phyloP scores from a whole-genome alignment of 805 yeast genomes.

The Dipodascus albidus region DNA sequence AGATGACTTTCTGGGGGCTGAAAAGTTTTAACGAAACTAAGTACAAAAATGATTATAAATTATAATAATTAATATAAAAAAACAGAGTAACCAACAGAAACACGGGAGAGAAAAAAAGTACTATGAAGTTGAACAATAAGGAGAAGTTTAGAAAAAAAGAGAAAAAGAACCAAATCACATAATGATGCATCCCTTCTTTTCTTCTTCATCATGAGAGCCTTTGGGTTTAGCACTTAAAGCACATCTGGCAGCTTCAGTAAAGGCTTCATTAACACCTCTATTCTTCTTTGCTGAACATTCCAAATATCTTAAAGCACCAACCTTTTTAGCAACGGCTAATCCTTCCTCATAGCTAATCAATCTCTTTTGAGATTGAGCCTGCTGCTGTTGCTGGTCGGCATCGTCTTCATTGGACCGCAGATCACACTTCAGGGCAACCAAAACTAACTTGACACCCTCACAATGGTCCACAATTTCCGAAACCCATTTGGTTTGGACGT shows the following conservation, averaged over 20 bases:
- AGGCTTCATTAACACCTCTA: constrained; percentile 98
- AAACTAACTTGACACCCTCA: constrained; percentile 86
- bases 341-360: constrained; percentile 90
- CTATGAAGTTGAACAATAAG: not conserved
- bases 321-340: constrained; percentile 77
- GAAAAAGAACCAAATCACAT: constrained; percentile 9
- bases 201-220: constrained; percentile 33
- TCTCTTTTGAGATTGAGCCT: constrained; percentile 19
- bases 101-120: not conserved
- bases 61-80: not conserved
- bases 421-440: constrained; percentile 93
- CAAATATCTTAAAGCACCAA: constrained; percentile 88
- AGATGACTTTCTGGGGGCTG: constrained; percentile 24
- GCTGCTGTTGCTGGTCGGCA: constrained; percentile 9
- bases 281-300: constrained; percentile 96
- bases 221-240: constrained; percentile 84
- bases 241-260: constrained; percentile 96
- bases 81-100: not conserved
- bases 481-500: constrained; percentile 93
- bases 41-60: not conserved
- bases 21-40: constrained; percentile 7
- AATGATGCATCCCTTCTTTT: constrained; percentile 16
- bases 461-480: constrained; percentile 96
- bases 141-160: not conserved
- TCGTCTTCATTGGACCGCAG: constrained; percentile 60